phyloP scores from a whole-genome alignment of 805 yeast genomes.

The Grigorovia jiainica region DNA sequence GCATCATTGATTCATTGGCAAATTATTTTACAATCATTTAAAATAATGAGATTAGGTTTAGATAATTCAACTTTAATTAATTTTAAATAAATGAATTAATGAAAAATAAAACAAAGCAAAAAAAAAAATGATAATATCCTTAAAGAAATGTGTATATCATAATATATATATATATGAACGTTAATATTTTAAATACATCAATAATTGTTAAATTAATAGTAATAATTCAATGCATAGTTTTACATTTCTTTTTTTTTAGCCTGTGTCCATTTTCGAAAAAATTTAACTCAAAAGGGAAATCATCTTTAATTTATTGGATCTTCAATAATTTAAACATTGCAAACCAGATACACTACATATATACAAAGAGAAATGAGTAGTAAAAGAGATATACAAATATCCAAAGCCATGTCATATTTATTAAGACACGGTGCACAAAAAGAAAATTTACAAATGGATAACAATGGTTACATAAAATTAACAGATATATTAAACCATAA shows the following conservation, averaged over 20 bases:
- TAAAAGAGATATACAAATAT: constrained; percentile 45
- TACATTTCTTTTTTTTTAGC: too few relatives aligned
- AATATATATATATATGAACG: too few relatives aligned
- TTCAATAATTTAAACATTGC: background rate
- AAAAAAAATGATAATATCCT: too few relatives aligned
- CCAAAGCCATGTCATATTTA: constrained; percentile 66
- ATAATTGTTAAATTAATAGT: too few relatives aligned
- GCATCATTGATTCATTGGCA: constrained; percentile 65
- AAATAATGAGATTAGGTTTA: constrained; percentile 19
- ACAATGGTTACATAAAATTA: constrained; percentile 56
- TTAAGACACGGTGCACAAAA: constrained; percentile 79
- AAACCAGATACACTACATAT: background rate
- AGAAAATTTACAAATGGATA: constrained; percentile 56
- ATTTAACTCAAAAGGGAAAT: too few relatives aligned
- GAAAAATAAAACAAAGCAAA: background rate
- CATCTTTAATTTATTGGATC: too few relatives aligned
- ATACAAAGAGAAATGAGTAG: constrained; percentile 2
- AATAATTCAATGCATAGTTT: too few relatives aligned
- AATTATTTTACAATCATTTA: constrained; percentile 50
- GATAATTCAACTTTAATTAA: constrained; percentile 14
- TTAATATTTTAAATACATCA: too few relatives aligned
- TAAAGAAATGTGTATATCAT: too few relatives aligned
- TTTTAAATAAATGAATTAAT: constrained; percentile 3
- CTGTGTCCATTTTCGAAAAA: too few relatives aligned
- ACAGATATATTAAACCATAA: constrained; percentile 45